phyloP scores from a whole-genome alignment of 2,329 filamentous ascomycete genomes.

The Pseudocercospora fijiensis region DNA sequence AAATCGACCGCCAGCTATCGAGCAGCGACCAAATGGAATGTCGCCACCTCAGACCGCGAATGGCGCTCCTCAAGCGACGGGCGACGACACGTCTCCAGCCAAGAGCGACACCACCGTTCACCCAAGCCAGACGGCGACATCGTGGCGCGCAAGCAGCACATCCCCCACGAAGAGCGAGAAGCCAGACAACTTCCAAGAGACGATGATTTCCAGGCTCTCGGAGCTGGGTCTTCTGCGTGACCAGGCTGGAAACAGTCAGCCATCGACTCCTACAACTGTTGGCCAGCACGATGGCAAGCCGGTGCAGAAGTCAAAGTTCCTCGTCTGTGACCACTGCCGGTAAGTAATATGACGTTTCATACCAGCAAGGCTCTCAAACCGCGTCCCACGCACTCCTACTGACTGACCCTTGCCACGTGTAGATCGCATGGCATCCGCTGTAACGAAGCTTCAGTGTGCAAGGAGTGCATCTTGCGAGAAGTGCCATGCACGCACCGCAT shows the following conservation, averaged over 20 bases:
- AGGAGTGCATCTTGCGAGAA: constrained; percentile 23
- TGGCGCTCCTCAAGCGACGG: too few species aligned
- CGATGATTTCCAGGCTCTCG: constrained; percentile 10
- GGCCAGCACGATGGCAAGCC: constrained; percentile 5
- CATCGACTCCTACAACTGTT: neutral
- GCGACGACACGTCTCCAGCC: neutral
- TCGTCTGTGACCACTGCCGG: constrained; percentile 27
- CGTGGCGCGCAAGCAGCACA: neutral
- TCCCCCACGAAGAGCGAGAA: constrained; percentile 5
- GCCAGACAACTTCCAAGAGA: constrained; percentile 9
- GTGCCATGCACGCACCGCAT: constrained; percentile 23
- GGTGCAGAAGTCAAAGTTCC: constrained; percentile 14
- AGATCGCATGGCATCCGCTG: constrained; percentile 24
- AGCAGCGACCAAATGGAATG: neutral
- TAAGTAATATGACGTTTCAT: constrained; percentile 4
- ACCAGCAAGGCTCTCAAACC: neutral
- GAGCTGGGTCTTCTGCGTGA: constrained; percentile 22
- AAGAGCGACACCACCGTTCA: constrained; percentile 1
- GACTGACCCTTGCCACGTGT: constrained; percentile 7
- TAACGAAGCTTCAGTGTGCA: constrained; percentile 27
- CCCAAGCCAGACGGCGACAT: neutral
- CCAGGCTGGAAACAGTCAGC: constrained; percentile 1
- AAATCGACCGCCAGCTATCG: neutral
- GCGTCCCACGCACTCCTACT: neutral
- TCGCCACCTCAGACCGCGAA: neutral